Percentiles rank a stretch among this genome's conserved stretches.
These are phyloP conservation scores for Neovahlkampfia damariscottae DNA, from an alignment of 78 protist species.

Conservation along the genomic window DNA sequence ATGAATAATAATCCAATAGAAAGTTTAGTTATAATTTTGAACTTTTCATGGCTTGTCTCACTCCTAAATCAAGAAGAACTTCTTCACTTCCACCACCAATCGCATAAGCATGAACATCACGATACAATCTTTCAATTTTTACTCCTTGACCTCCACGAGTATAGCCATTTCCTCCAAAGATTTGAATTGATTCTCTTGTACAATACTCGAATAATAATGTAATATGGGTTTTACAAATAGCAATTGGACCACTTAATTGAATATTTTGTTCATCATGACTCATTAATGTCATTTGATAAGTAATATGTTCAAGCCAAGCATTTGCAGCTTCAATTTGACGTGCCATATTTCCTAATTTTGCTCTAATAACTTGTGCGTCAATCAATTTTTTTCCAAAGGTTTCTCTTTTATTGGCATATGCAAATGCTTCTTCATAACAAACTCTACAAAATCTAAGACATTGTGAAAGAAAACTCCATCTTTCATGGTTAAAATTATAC, in stretches of 20 bases:
- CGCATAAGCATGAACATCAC: conserved; percentile 23
- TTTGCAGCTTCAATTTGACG: conserved; percentile 24
- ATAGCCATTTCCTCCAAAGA: conserved; percentile 28
- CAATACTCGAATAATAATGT: conserved; percentile 35
- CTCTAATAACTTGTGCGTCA: conserved; percentile 41
- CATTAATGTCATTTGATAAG: conserved; percentile 9
- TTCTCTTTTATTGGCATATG: conserved; percentile 64
- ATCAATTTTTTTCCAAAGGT: conserved; percentile 70
- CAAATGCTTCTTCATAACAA: conserved; percentile 54
- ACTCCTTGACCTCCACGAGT: conserved; percentile 23
- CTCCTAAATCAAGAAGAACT: conserved; percentile 18
- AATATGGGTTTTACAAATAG: conserved; percentile 32
- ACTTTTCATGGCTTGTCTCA: background rate
- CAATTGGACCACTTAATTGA: conserved; percentile 25
- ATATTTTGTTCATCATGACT: conserved; percentile 1
- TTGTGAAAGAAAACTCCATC: conserved; percentile 70
- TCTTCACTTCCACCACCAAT: conserved; percentile 32
- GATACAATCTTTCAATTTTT: conserved; percentile 22
- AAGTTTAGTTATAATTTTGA: conserved; percentile 6
- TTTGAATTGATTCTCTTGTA: conserved; percentile 25
- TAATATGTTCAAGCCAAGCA: conserved; percentile 26
- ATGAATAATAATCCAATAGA: no score
- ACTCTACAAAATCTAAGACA: conserved; percentile 71
- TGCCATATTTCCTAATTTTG: conserved; percentile 23
- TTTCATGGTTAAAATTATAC: conserved; percentile 77